A percentile compares a stretch with the other conserved stretches of the same genome.
Evolutionary conservation across 176 grass and related monocot species (phyloP).

Genomic region (Musa troglodytarum): DNA sequence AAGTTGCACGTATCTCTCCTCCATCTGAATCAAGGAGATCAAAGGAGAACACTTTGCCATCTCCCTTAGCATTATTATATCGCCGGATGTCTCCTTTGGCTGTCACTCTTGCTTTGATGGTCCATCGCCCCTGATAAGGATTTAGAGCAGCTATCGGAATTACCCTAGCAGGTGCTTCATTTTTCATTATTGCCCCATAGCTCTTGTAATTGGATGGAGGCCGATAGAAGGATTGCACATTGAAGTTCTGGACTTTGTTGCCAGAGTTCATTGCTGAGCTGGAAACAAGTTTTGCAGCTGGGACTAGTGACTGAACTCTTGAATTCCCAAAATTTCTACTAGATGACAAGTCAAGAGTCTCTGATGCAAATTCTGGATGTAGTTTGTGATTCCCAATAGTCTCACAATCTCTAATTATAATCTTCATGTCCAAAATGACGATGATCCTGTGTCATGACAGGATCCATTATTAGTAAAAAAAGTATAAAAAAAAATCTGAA

Average conservation of each 20-base stretch:
- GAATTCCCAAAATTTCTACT: conserved; percentile 4
- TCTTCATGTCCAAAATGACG: conserved; percentile 66
- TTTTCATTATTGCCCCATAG: conserved; percentile 78
- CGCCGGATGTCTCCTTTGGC: conserved; percentile 76
- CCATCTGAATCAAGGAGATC: conserved; percentile 87
- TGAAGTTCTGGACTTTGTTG: conserved; percentile 34
- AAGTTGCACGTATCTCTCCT: conserved; percentile 79
- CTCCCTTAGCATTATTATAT: conserved; percentile 91
- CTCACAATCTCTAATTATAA: conserved; percentile 43
- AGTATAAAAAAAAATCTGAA: not conserved
- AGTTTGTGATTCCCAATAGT: conserved; percentile 47
- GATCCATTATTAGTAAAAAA: conserved; percentile 11
- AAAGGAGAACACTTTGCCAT: conserved; percentile 95
- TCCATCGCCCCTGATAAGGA: conserved; percentile 91
- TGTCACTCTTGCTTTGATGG: conserved; percentile 90
- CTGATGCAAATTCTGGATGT: conserved; percentile 25
- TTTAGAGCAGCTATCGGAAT: conserved; percentile 72
- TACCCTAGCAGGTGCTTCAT: conserved; percentile 79
- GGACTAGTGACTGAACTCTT: conserved; percentile 25
- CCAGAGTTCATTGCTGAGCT: conserved; percentile 26
- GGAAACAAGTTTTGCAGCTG: conserved; percentile 20
- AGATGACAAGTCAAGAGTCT: conserved; percentile 1
- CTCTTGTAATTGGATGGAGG: conserved; percentile 69
- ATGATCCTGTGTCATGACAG: conserved; percentile 50
- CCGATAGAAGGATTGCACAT: conserved; percentile 59